These are phyloP conservation scores for Rhizopus stolonifer DNA, from an alignment of 371 early-diverging fungal species.

Conservation along the genomic window DNA sequence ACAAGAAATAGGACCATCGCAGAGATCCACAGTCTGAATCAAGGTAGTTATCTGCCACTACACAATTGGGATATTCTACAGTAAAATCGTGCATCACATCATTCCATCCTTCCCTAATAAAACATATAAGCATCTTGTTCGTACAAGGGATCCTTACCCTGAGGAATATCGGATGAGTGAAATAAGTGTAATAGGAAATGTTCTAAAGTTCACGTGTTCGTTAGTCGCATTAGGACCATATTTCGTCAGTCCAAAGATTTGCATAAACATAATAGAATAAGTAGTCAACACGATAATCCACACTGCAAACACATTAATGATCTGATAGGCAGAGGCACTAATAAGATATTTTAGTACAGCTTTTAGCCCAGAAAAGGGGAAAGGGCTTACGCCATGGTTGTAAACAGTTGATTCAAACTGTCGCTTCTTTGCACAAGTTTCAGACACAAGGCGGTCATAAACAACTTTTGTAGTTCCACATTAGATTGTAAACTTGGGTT, in stretches of 20 bases:
- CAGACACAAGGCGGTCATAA: conserved; percentile 64
- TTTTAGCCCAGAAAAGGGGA: neutral
- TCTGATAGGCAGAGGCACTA: conserved; percentile 60
- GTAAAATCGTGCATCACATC: conserved; percentile 70
- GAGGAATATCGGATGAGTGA: conserved; percentile 67
- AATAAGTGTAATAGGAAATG: conserved; percentile 56
- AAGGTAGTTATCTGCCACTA: conserved; percentile 53
- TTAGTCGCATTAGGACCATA: conserved; percentile 56
- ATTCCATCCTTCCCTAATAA: conserved; percentile 71
- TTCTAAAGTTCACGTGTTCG: conserved; percentile 65
- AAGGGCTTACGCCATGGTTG: conserved; percentile 61
- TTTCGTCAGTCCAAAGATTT: conserved; percentile 69
- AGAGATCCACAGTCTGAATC: conserved; percentile 68
- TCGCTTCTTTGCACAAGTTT: conserved; percentile 66
- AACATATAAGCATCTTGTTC: neutral
- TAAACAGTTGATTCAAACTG: conserved; percentile 64
- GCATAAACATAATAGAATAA: conserved; percentile 71
- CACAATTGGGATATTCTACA: conserved; percentile 61
- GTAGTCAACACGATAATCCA: conserved; percentile 69
- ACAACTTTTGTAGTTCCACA: conserved; percentile 60
- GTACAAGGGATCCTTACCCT: conserved; percentile 42
- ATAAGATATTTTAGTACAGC: neutral
- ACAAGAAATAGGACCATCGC: conserved; percentile 62
- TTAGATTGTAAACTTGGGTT: conserved; percentile 36
- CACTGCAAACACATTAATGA: conserved; percentile 63